A percentile compares a stretch with the other conserved stretches of the same genome.
These are phyloP conservation scores for Suhomyces choctaworum DNA, from an alignment of 1,139 yeast genomes.

Conservation along the genomic window DNA sequence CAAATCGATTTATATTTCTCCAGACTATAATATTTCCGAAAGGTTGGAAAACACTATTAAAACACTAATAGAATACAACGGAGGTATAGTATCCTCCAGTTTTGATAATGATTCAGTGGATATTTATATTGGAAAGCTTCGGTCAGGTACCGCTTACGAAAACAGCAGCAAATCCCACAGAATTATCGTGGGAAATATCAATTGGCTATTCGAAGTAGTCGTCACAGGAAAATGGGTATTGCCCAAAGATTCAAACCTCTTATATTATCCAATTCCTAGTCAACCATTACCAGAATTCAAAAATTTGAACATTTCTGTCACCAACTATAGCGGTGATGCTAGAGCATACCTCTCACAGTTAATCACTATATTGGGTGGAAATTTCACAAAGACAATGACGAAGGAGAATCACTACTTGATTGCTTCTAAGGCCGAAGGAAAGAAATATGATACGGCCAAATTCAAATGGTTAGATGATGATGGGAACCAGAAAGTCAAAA, in stretches of 20 bases:
- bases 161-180: conserved; percentile 26
- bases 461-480: conserved; percentile 49
- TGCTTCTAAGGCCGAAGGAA: conserved; percentile 67
- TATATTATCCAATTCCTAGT: conserved; percentile 72
- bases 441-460: conserved; percentile 71
- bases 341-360: conserved; percentile 67
- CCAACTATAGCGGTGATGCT: conserved; percentile 86
- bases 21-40: conserved; percentile 38
- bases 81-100: conserved; percentile 28
- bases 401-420: conserved; percentile 71
- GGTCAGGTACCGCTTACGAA: conserved; percentile 54
- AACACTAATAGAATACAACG: conserved; percentile 31
- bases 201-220: conserved; percentile 73
- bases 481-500: conserved; percentile 39
- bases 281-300: conserved; percentile 54
- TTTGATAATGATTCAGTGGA: conserved; percentile 38
- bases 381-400: conserved; percentile 68
- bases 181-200: conserved; percentile 60
- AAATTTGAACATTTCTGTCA: conserved; percentile 58
- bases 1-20: conserved; percentile 32
- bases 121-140: conserved; percentile 65
- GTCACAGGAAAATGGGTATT: conserved; percentile 55
- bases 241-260: conserved; percentile 55
- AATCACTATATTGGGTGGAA: conserved; percentile 73
- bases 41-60: conserved; percentile 28